Base-by-base conservation (phyloP, 148 eudicot species). In the Amaranthus palmeri region DNA sequence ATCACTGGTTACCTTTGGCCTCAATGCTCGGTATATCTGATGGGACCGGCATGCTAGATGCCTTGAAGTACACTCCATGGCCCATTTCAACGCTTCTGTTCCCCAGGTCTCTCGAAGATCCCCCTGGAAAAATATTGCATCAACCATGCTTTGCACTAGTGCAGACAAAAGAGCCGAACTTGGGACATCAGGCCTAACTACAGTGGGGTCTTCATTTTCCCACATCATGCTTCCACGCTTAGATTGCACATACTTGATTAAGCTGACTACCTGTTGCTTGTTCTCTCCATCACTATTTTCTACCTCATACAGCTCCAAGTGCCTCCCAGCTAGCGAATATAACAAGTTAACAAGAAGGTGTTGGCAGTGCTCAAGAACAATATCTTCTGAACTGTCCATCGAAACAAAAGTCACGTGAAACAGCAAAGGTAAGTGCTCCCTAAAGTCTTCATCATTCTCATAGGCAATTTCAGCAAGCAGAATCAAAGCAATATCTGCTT, bases 151-250 rank as follows among this genome's bases (percentile, higher is more conserved):
- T 77, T 95, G 99, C 55, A 95, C 99, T 49, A 95, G 86, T 54
- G 99, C 99, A 25, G 99, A 90, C 76, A 95, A 82, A 64, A 95
- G 96, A 41, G 99, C 93, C 10, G 99, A 93, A 79, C 99, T 95
- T 13, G 97, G 99, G 46, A 95, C 96, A 67, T 90, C 93, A 6
- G 96, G 88, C 72, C 83, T 95, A 45, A 87, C 75, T 15, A 92
- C 88, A 1, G 92, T 85, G 52, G 99, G 93, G 67, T 95, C 99
- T 82, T 95, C 99, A 74, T 88, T 95, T 81, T 95, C 99, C 99
- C 99, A 95, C 99, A 95, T 95, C 97, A 95, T 95, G 82, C 92
- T 88, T 72, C 99, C 97, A 61, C 97, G 85, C 83, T 95, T 95
- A 17, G 99, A 95, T 72, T 95, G 97, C 54, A 95, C 99, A 65